These are phyloP conservation scores for Neoarthrinium moseri DNA, from an alignment of 2,329 filamentous ascomycete species.

Conservation along the genomic window DNA sequence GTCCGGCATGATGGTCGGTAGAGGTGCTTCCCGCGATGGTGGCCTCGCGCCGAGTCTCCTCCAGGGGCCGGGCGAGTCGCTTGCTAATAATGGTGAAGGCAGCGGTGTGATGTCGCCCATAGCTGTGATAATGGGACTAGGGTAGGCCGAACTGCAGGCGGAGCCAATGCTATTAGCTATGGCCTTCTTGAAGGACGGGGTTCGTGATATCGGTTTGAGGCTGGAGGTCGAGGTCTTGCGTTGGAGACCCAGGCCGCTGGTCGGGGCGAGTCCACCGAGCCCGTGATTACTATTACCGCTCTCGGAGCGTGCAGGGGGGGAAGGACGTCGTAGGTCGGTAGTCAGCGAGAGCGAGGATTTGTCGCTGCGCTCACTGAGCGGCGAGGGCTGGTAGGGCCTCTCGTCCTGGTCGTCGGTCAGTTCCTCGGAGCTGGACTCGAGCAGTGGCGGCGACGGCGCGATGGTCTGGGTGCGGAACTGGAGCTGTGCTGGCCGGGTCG, in stretches of 20 bases:
- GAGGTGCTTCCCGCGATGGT: slow-evolving; percentile 44
- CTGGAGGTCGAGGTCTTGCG: slow-evolving; percentile 42
- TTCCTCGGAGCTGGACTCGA: slow-evolving; percentile 18
- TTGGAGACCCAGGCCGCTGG: slow-evolving; percentile 24
- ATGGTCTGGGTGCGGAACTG: slow-evolving; percentile 38
- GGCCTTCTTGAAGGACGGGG: slow-evolving; percentile 60
- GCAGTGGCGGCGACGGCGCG: slow-evolving; percentile 34
- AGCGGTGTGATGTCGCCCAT: slow-evolving; percentile 79
- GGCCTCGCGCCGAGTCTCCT: slow-evolving; percentile 50
- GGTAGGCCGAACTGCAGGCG: slow-evolving; percentile 64
- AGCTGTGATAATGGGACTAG: slow-evolving; percentile 71
- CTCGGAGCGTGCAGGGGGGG: slow-evolving; percentile 25
- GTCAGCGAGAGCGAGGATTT: slow-evolving; percentile 34
- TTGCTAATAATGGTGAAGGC: slow-evolving; percentile 69
- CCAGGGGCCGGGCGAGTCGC: slow-evolving; percentile 68
- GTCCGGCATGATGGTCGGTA: slow-evolving; percentile 35
- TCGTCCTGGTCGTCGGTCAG: slow-evolving; percentile 13
- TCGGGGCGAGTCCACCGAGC: slow-evolving; percentile 19
- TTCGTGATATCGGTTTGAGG: slow-evolving; percentile 54
- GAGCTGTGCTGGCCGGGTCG: slow-evolving; percentile 21
- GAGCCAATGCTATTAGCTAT: slow-evolving; percentile 52
- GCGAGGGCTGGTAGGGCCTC: slow-evolving; percentile 17
- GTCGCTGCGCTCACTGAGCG: slow-evolving; percentile 11
- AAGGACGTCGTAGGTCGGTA: slow-evolving; percentile 33
- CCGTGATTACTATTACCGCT: slow-evolving; percentile 32